Conservation (phyloP, 805 yeast species). For the Candida montana region DNA sequence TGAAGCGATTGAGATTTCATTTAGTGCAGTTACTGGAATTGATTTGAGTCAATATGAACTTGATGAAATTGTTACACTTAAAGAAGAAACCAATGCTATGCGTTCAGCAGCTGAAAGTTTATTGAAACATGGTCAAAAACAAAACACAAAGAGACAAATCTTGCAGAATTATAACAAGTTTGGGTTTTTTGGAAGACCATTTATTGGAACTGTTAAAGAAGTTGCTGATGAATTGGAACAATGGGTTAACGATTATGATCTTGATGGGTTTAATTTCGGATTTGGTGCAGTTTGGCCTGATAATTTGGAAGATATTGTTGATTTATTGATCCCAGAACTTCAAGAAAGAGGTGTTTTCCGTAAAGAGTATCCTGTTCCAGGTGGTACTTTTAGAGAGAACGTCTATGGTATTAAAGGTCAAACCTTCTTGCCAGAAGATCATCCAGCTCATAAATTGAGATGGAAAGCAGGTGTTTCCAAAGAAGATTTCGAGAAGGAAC, state of each 20-base stretch:
- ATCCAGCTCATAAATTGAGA: constrained; percentile 13
- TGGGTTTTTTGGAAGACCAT: constrained; percentile 19
- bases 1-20: constrained; percentile 30
- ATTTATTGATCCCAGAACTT: constrained; percentile 32
- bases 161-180: not conserved
- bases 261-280: constrained; percentile 38
- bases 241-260: constrained; percentile 33
- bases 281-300: constrained; percentile 31
- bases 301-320: constrained; percentile 33
- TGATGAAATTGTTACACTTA: constrained; percentile 24
- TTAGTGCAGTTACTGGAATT: constrained; percentile 37
- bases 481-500: constrained; percentile 22
- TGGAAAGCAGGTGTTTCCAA: constrained; percentile 22
- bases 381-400: constrained; percentile 31
- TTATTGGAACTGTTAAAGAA: constrained; percentile 29
- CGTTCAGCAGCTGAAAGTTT: constrained; percentile 27
- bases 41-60: constrained; percentile 31
- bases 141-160: constrained; percentile 17
- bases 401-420: constrained; percentile 20
- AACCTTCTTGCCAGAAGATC: constrained; percentile 14
- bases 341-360: constrained; percentile 29
- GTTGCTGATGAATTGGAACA: constrained; percentile 35
- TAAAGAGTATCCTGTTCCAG: constrained; percentile 31
- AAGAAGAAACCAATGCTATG: constrained; percentile 26
- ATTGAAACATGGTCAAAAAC: constrained; percentile 19